These are phyloP conservation scores for Cucurbita maxima DNA, from an alignment of 306 rosid genomes.

Conservation along the genomic window DNA sequence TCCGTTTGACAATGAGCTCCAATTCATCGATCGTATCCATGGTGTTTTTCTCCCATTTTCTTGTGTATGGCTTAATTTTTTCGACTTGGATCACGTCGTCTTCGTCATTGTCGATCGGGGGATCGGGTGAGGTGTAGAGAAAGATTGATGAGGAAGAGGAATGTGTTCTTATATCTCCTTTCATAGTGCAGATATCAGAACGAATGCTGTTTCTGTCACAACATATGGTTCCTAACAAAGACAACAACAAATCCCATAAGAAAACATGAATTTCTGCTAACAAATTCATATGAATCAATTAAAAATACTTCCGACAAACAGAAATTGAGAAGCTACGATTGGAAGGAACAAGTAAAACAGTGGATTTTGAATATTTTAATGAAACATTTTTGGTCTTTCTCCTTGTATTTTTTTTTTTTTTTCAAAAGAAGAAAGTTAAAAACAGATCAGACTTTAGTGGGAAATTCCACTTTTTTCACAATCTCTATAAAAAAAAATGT, in stretches of 20 bases:
- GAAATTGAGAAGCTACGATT: background rate
- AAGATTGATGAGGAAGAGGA: slow-evolving; percentile 53
- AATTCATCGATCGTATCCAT: slow-evolving; percentile 70
- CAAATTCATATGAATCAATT: background rate
- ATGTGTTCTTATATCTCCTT: slow-evolving; percentile 75
- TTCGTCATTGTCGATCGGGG: background rate
- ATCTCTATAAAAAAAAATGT: background rate
- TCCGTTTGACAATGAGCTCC: slow-evolving; percentile 38
- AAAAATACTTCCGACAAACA: background rate
- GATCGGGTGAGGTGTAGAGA: slow-evolving; percentile 34
- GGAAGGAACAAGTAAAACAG: background rate
- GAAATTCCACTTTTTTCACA: background rate
- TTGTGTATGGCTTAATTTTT: slow-evolving; percentile 64
- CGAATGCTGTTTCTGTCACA: slow-evolving; percentile 74
- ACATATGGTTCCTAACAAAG: slow-evolving; percentile 50
- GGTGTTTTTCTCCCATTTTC: slow-evolving; percentile 81
- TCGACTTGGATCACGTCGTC: slow-evolving; percentile 31
- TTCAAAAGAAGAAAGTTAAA: background rate
- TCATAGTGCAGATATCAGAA: slow-evolving; percentile 74
- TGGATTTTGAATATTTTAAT: background rate
- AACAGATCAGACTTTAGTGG: background rate
- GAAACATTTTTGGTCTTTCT: background rate
- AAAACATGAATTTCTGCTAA: background rate
- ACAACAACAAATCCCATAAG: background rate
- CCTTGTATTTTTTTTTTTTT: no score